Evolutionary conservation across 2,329 filamentous ascomycete species (phyloP).

Genomic region (Pseudocercospora fuligena): DNA sequence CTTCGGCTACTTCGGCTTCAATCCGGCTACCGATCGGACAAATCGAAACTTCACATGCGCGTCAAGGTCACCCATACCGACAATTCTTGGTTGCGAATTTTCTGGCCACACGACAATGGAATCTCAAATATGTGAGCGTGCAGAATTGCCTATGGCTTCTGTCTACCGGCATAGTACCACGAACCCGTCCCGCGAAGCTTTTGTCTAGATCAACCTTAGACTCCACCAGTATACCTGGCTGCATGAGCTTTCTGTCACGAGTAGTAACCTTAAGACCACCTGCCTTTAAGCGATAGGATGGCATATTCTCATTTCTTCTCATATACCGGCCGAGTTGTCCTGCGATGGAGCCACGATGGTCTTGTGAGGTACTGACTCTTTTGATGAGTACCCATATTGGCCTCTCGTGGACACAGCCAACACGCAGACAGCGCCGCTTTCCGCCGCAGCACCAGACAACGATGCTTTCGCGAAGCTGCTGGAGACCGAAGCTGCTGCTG

Average conservation of each 20-base stretch:
- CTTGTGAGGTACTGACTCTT: slow-evolving; percentile 3
- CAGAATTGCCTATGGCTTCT: not conserved
- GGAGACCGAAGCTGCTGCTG: slow-evolving; percentile 3
- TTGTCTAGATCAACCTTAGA: slow-evolving; percentile 13
- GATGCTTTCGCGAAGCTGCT: slow-evolving; percentile 1
- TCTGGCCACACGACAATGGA: not conserved
- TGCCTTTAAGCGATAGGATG: slow-evolving; percentile 12
- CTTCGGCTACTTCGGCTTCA: slow-evolving; percentile 5
- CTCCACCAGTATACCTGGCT: slow-evolving; percentile 12
- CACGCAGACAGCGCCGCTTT: slow-evolving; percentile 16
- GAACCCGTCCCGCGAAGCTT: slow-evolving; percentile 19
- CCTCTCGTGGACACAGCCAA: not conserved
- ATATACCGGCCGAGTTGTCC: slow-evolving; percentile 6
- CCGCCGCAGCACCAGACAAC: slow-evolving; percentile 7
- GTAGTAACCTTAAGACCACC: slow-evolving; percentile 9
- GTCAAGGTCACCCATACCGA: not conserved
- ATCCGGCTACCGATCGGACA: not conserved
- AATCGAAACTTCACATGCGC: not conserved
- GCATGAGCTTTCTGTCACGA: slow-evolving; percentile 19
- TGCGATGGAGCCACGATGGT: slow-evolving; percentile 7
- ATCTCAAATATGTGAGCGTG: not conserved
- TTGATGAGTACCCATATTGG: not conserved
- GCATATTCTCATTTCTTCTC: slow-evolving; percentile 15
- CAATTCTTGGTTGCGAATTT: not conserved
- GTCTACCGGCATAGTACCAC: not conserved